Conservation (phyloP, 225 moss, liverwort and hornwort species). For the Climacium dendroides region DNA sequence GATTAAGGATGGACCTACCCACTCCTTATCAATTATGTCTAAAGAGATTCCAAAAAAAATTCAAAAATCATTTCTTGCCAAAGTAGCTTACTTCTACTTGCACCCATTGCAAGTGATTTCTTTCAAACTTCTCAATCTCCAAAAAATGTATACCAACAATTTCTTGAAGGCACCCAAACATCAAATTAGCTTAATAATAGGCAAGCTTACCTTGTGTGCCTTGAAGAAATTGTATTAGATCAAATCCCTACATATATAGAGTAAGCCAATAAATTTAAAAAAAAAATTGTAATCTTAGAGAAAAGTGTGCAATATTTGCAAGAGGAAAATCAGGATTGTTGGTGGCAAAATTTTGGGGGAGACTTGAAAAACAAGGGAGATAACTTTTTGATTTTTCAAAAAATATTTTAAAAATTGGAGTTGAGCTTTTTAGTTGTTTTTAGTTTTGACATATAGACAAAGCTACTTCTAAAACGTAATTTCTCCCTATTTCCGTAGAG, state of each 20-base stretch:
- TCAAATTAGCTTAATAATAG: accelerated
- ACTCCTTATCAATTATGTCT: not conserved
- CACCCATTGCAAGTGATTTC: not conserved
- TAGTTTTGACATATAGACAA: no score
- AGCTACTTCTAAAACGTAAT: not conserved
- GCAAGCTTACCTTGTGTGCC: not conserved
- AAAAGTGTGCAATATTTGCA: not conserved
- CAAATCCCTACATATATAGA: accelerated
- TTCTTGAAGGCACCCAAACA: not conserved
- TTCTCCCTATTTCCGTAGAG: not conserved
- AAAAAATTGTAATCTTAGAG: accelerated
- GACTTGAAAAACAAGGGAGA: accelerated
- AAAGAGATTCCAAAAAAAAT: not conserved
- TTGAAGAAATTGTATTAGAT: accelerated
- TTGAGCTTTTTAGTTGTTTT: not conserved
- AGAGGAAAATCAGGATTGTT: accelerated
- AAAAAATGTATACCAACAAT: not conserved
- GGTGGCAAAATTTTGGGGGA: accelerated
- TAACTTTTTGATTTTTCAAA: accelerated
- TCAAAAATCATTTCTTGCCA: not conserved
- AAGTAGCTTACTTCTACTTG: not conserved
- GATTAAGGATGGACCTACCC: not conserved
- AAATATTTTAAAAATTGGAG: not conserved
- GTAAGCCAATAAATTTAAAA: not conserved
- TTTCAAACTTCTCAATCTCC: not conserved